Evolutionary conservation across 139 green algal genomes (phyloP).

Genomic region (Pseudopediastrum boryanum): DNA sequence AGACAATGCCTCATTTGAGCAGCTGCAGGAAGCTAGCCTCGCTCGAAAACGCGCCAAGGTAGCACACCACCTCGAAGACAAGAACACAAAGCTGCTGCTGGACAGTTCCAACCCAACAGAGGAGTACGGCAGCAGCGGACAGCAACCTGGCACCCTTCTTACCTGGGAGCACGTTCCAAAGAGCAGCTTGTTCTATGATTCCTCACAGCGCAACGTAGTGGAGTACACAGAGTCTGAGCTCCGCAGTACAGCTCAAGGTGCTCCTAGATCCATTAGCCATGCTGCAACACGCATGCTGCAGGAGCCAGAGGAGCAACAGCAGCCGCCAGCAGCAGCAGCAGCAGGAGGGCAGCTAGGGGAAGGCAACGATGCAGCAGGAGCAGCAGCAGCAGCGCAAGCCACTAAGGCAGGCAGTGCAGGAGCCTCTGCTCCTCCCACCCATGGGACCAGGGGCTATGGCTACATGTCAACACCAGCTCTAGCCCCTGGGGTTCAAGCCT

Average conservation of each 20-base stretch:
- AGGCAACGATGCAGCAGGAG: not conserved
- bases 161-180: constrained; percentile 57
- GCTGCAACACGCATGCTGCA: constrained; percentile 60
- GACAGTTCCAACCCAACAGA: constrained; percentile 53
- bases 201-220: constrained; percentile 43
- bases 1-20: constrained; percentile 85
- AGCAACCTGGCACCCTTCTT: constrained; percentile 62
- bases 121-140: constrained; percentile 78
- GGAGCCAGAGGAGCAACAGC: constrained; percentile 7
- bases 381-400: not conserved
- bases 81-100: constrained; percentile 42
- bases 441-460: constrained; percentile 31
- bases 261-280: constrained; percentile 72
- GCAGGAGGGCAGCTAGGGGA: not conserved
- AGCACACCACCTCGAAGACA: constrained; percentile 58
- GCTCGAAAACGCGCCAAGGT: constrained; percentile 40
- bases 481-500: constrained; percentile 45
- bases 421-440: constrained; percentile 3
- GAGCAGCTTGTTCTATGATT: constrained; percentile 80
- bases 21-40: constrained; percentile 10
- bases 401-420: not conserved
- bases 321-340: constrained; percentile 9
- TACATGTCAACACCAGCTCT: constrained; percentile 44
- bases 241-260: constrained; percentile 53
- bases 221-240: constrained; percentile 58